A percentile compares a stretch with the other conserved stretches of the same genome.
phyloP scores from a whole-genome alignment of 2,329 filamentous ascomycete genomes.

The Colletotrichum horii region DNA sequence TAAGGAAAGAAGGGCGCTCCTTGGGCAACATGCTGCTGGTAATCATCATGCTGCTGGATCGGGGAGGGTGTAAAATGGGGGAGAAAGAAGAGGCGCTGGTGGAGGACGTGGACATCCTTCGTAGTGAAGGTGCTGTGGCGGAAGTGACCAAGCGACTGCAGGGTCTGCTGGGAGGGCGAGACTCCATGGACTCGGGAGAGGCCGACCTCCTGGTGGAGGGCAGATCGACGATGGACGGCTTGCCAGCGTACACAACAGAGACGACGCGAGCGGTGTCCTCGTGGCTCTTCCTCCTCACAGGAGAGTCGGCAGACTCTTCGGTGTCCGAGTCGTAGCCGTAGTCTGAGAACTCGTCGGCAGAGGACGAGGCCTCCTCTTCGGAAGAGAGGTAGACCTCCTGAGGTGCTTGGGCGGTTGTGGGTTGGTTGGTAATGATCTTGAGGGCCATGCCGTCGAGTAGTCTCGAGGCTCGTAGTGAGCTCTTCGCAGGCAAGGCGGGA shows the following conservation, averaged over 20 bases:
- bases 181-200: constrained; percentile 43
- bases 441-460: constrained; percentile 42
- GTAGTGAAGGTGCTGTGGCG: constrained; percentile 33
- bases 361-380: constrained; percentile 69
- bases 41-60: constrained; percentile 48
- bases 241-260: constrained; percentile 64
- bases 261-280: constrained; percentile 64
- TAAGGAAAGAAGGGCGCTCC: constrained; percentile 53
- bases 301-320: constrained; percentile 33
- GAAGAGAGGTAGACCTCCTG: constrained; percentile 69
- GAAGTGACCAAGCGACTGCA: constrained; percentile 21
- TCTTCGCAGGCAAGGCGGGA: constrained; percentile 57
- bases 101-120: constrained; percentile 37
- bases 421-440: constrained; percentile 33
- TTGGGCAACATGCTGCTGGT: constrained; percentile 35
- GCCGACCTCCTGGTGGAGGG: constrained; percentile 41
- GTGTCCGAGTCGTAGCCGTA: constrained; percentile 49
- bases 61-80: constrained; percentile 38
- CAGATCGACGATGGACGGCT: constrained; percentile 63
- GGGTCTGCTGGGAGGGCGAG: constrained; percentile 28
- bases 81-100: constrained; percentile 37
- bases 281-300: constrained; percentile 44
- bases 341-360: constrained; percentile 64
- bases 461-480: constrained; percentile 52
- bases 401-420: constrained; percentile 43